phyloP scores from a whole-genome alignment of 805 yeast species.

The Lipomyces sp. region DNA sequence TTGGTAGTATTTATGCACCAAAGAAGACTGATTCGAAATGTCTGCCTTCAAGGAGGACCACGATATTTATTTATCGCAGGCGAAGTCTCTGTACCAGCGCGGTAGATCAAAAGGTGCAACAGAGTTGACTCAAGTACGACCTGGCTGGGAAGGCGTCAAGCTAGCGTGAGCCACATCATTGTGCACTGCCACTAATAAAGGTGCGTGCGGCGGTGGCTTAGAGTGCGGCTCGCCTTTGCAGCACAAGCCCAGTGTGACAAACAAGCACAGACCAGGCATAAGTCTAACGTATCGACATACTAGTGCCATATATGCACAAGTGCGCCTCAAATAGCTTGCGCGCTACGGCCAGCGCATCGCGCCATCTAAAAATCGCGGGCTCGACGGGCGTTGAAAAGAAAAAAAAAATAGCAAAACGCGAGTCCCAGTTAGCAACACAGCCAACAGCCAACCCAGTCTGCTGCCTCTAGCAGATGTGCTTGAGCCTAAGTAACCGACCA shows the following conservation, averaged over 20 bases:
- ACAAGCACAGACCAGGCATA: not conserved
- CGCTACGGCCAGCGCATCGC: constrained; percentile 2
- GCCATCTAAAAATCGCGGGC: not conserved
- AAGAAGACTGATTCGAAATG: not conserved
- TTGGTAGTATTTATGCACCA: no score
- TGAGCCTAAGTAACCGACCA: no score
- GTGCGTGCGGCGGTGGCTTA: not conserved
- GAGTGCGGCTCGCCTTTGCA: not conserved
- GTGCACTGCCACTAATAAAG: not conserved
- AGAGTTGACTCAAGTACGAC: no score
- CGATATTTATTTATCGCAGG: no score
- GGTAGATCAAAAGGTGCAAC: no score
- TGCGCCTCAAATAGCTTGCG: not conserved
- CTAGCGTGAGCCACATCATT: no score
- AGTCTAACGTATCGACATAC: not conserved
- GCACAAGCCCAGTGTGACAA: not conserved
- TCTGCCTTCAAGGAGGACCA: no score
- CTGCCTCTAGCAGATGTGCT: no score
- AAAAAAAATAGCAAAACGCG: not conserved
- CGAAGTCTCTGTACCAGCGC: no score
- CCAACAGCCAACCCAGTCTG: no score
- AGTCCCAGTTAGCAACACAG: not conserved
- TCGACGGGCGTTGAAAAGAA: not conserved
- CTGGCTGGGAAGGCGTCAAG: no score
- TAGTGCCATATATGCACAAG: not conserved